Conservation (phyloP, 331 rosid genomes). For the Rhamnella rubrinervis region DNA sequence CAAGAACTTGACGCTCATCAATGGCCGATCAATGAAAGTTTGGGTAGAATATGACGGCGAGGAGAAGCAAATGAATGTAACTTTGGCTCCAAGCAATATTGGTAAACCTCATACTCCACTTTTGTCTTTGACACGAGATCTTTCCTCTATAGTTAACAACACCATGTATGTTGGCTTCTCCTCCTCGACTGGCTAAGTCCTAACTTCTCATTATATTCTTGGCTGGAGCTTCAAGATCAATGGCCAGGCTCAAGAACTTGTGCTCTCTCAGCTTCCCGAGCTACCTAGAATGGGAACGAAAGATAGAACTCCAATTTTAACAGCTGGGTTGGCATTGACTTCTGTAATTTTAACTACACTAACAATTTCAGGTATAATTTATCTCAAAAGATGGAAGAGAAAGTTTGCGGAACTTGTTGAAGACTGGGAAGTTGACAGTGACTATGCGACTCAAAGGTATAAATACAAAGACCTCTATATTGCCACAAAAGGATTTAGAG, state of each 20-base stretch:
- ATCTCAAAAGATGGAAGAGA: slow-evolving; percentile 10
- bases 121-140: slow-evolving; percentile 20
- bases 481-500: slow-evolving; percentile 42
- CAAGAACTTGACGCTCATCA: slow-evolving; percentile 11
- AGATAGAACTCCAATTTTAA: not conserved
- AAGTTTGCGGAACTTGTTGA: slow-evolving; percentile 39
- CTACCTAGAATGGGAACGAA: not conserved
- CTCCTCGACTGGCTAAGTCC: slow-evolving; percentile 20
- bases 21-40: slow-evolving; percentile 28
- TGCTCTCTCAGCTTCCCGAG: slow-evolving; percentile 26
- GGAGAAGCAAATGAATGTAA: slow-evolving; percentile 23
- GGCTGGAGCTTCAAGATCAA: slow-evolving; percentile 47
- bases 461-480: slow-evolving; percentile 31
- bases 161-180: slow-evolving; percentile 39
- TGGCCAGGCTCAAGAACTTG: slow-evolving; percentile 20
- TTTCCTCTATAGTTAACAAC: slow-evolving; percentile 23
- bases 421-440: slow-evolving; percentile 45
- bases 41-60: slow-evolving; percentile 41
- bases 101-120: slow-evolving; percentile 35
- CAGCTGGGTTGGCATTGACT: too few relatives aligned
- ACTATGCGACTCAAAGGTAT: slow-evolving; percentile 39
- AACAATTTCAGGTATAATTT: not conserved
- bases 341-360: not conserved
- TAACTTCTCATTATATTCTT: slow-evolving; percentile 21
- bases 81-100: slow-evolving; percentile 19